Evolutionary conservation across 139 green algal genomes (phyloP).

Genomic region (Chlamydomonas eustigma): DNA sequence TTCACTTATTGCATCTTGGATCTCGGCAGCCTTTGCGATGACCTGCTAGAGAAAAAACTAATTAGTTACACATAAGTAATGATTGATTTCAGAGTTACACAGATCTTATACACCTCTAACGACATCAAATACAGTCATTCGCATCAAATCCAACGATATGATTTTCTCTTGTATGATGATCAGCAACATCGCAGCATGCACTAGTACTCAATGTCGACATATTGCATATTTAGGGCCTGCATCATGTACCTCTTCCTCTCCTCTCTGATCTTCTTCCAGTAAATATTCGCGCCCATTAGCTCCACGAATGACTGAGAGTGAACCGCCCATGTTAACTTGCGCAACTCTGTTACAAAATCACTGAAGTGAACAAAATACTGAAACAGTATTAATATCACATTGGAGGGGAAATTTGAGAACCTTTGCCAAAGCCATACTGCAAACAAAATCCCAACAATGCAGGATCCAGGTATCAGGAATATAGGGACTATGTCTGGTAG

Average conservation of each 20-base stretch:
- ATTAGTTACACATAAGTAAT: too few relatives aligned
- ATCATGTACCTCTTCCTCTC: constrained; percentile 13
- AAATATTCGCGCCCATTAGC: constrained; percentile 75
- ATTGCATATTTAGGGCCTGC: too few relatives aligned
- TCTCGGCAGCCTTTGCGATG: constrained; percentile 78
- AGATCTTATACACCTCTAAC: too few relatives aligned
- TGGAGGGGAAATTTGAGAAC: neutral
- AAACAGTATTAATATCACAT: constrained; percentile 6
- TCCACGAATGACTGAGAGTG: constrained; percentile 30
- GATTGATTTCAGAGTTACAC: too few relatives aligned
- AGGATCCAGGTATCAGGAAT: neutral
- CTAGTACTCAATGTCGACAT: neutral
- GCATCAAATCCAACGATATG: neutral
- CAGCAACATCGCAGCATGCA: neutral
- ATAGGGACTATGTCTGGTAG: too few relatives aligned
- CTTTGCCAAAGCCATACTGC: constrained; percentile 65
- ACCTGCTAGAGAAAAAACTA: too few relatives aligned
- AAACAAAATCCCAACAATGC: constrained; percentile 55
- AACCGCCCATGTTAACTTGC: constrained; percentile 45
- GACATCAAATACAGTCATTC: too few relatives aligned
- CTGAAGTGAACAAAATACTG: neutral
- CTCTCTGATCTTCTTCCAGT: constrained; percentile 47
- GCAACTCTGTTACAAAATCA: constrained; percentile 22
- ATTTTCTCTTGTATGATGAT: neutral
- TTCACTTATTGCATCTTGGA: constrained; percentile 86